Conservation (phyloP, 106 monocot genomes). For the Dendrobium catenatum region DNA sequence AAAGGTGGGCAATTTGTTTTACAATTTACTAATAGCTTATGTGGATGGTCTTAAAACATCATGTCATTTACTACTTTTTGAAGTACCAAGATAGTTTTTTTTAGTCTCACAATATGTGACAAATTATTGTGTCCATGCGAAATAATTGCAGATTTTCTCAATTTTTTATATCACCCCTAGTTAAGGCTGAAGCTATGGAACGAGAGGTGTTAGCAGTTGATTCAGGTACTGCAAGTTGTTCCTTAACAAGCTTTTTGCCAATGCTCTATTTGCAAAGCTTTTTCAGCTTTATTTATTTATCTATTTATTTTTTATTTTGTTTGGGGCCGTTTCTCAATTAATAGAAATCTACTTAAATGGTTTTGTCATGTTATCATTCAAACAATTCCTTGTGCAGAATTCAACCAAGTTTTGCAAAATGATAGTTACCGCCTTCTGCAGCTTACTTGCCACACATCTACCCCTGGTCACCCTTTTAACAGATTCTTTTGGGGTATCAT, state of each 20-base stretch:
- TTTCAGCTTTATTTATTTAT: background rate
- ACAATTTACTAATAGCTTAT: conserved; percentile 2
- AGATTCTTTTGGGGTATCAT: conserved; percentile 96
- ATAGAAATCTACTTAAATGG: background rate
- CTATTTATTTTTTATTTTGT: conserved; percentile 3
- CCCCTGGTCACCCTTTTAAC: conserved; percentile 69
- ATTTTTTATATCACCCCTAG: conserved; percentile 93
- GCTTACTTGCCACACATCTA: conserved; percentile 79
- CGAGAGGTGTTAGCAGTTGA: conserved; percentile 95
- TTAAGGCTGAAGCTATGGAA: conserved; percentile 95
- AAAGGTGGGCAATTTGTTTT: conserved; percentile 49
- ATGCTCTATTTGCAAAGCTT: background rate
- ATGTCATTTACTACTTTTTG: background rate
- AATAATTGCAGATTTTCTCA: conserved; percentile 64
- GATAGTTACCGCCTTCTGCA: conserved; percentile 89
- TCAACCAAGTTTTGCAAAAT: conserved; percentile 89
- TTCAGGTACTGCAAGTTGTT: conserved; percentile 53
- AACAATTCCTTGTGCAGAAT: conserved; percentile 40
- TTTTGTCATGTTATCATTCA: background rate
- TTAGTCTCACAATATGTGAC: background rate
- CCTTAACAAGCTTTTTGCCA: conserved; percentile 6
- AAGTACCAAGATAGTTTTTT: background rate
- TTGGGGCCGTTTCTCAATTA: background rate
- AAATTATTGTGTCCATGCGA: background rate
- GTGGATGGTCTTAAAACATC: background rate